Evolutionary conservation across 768 basidiomycete genomes (phyloP), one percentile per base, ranked within the genome.

Genomic region (Dendrothele bispora): DNA sequence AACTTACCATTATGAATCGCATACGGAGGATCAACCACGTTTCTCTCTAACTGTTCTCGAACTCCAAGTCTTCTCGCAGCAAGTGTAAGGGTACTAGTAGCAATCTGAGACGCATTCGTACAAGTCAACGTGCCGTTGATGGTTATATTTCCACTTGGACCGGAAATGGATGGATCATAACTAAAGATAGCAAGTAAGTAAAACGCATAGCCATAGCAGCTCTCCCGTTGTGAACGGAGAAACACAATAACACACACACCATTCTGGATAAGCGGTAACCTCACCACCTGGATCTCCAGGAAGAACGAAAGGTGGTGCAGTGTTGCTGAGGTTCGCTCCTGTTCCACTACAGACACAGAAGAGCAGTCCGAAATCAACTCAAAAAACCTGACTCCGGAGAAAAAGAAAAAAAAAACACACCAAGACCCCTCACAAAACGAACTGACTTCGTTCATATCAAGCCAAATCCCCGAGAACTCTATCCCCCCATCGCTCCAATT

Each of bases 101-200:
- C 28, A 45, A 32, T 7, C 15, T 48, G 35, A 22, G 61, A 11
- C 25, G 52, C 52, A 49, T 45, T 27, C 17, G 58, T 64, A 50
- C 76, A 83, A 5, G 86, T 88, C 34, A 76, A 64, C 3, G 70
- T 78, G 5, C 84, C 85, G 44, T 85, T 83, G 52, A 88, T 74
- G 12, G 83, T 86, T 60, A 89, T 78, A 56, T 89, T 90, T 4
- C 87, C 87, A 52, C 84, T 86, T 0, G 79, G 77, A 12, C 86
- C 86, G 55, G 73, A 87, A 12, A 78, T 56, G 0, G 78, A 73
- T 17, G 73, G 55, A 55, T 88, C 76, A 58, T 89, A 89, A 36
- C 86, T 86, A 56, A 29, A 12, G 5, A 35, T 28, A 40, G n/a
- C n/a, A 51, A 37, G 27, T 46, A 22, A 22, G 7, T n/a, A n/a